phyloP scores from a whole-genome alignment of 140 eudicot genomes.

The Oenanthe javanica region DNA sequence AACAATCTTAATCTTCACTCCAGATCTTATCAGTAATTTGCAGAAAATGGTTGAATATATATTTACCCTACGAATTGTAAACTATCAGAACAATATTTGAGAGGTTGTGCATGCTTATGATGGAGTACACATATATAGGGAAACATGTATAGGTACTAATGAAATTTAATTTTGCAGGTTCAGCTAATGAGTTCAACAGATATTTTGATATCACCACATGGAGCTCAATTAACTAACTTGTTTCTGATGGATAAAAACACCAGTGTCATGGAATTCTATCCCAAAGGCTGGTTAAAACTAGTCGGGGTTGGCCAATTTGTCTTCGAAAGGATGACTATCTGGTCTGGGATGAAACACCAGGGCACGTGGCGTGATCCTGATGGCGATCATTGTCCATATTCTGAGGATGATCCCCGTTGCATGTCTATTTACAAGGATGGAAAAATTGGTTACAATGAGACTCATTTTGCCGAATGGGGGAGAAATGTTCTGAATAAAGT shows the following conservation, averaged over 20 bases:
- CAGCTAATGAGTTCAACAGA: conserved; percentile 68
- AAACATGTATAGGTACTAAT: not conserved
- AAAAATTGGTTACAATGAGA: conserved; percentile 55
- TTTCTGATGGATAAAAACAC: conserved; percentile 81
- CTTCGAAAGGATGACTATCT: conserved; percentile 61
- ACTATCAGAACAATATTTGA: not conserved
- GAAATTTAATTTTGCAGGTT: conserved; percentile 32
- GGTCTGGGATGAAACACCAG: conserved; percentile 82
- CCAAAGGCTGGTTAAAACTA: conserved; percentile 80
- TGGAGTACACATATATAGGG: too few species aligned
- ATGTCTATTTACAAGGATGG: conserved; percentile 63
- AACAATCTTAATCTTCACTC: not conserved
- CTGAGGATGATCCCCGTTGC: conserved; percentile 66
- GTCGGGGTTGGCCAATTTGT: conserved; percentile 86
- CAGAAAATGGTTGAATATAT: not conserved
- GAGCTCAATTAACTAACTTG: conserved; percentile 83
- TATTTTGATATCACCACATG: conserved; percentile 71
- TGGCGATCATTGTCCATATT: conserved; percentile 48
- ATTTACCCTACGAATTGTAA: not conserved
- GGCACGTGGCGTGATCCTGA: conserved; percentile 75
- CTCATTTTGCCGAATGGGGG: conserved; percentile 59
- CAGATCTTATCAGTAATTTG: not conserved
- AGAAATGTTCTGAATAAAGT: conserved; percentile 36
- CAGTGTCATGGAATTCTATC: conserved; percentile 79
- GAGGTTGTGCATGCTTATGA: not conserved